Conservation (phyloP, 129 eudicot genomes). For the Saposhnikovia divaricata region DNA sequence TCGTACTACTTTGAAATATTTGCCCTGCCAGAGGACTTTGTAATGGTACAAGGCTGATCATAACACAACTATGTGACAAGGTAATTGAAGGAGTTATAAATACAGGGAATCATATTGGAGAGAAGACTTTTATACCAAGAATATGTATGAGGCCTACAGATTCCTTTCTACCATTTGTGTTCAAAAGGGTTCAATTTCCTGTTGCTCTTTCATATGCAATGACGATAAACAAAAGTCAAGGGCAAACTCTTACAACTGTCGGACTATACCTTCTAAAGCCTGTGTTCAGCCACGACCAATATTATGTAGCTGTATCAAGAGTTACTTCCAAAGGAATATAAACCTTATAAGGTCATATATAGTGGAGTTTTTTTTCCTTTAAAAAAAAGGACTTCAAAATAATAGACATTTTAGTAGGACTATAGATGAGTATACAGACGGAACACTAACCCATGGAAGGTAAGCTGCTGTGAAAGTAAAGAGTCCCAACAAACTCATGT, state of each 20-base stretch:
- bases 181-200: not conserved
- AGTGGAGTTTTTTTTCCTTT: not conserved
- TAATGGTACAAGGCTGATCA: too few species aligned
- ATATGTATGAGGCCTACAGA: not conserved
- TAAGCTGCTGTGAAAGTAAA: conserved; percentile 98
- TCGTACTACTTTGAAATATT: too few species aligned
- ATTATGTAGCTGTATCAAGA: too few species aligned
- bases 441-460: conserved; percentile 85
- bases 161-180: not conserved
- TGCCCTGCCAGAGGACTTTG: not conserved
- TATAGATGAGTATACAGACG: not conserved
- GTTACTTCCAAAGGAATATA: not conserved
- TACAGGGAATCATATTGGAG: not conserved
- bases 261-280: not conserved
- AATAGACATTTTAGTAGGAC: not conserved
- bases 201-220: not conserved
- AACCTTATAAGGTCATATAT: not conserved
- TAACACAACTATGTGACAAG: too few species aligned
- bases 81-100: too few species aligned
- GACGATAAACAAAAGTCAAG: not conserved
- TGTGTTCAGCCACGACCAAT: not conserved
- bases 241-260: not conserved
- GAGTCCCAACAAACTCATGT: conserved; percentile 96
- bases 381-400: not conserved
- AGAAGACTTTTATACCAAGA: not conserved